Conservation (phyloP, 2,329 filamentous ascomycete species). For the Fusarium musae region DNA sequence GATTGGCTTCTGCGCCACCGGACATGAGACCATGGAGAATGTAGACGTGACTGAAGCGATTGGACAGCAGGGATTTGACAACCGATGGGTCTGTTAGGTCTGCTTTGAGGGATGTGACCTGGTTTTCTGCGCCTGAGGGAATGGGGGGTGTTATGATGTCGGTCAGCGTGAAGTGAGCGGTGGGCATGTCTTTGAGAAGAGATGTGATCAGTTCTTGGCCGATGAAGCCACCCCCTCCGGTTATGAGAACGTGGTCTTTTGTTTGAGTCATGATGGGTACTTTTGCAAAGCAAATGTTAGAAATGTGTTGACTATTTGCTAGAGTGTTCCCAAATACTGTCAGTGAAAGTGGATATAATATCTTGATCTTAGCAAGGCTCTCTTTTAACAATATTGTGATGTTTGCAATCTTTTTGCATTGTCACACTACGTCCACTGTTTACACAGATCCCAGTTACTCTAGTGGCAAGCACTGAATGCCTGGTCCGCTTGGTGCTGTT, state of each 20-base stretch:
- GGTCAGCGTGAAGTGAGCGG: slow-evolving; percentile 61
- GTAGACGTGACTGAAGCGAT: slow-evolving; percentile 59
- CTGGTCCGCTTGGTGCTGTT: accelerated
- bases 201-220: slow-evolving; percentile 70
- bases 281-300: accelerated
- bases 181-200: slow-evolving; percentile 56
- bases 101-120: slow-evolving; percentile 40
- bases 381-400: background rate
- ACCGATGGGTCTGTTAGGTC: slow-evolving; percentile 39
- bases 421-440: accelerated
- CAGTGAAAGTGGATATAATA: accelerated
- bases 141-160: slow-evolving; percentile 66
- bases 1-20: slow-evolving; percentile 67
- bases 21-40: slow-evolving; percentile 74
- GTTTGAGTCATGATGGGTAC: slow-evolving; percentile 15
- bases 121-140: slow-evolving; percentile 50
- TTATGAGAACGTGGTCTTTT: slow-evolving; percentile 63
- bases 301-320: background rate
- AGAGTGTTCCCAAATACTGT: accelerated
- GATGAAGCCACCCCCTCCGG: slow-evolving; percentile 72
- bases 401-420: background rate
- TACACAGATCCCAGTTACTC: background rate
- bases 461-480: background rate
- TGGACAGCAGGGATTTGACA: slow-evolving; percentile 44
- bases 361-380: accelerated